Evolutionary conservation across 768 basidiomycete species (phyloP).

Genomic region (Gloeostereum incarnatum): DNA sequence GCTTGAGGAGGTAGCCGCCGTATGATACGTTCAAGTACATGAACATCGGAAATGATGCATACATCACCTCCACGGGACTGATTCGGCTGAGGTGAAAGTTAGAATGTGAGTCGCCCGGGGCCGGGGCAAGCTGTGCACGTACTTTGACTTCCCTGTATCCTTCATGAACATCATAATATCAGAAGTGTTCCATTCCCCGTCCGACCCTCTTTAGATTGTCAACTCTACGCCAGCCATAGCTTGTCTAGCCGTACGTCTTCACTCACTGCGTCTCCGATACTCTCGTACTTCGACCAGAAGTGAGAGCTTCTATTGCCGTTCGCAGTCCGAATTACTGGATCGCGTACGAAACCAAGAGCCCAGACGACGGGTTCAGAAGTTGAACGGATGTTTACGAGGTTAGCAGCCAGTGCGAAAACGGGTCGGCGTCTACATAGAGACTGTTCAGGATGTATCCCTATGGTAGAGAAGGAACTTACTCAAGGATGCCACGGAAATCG

Average conservation of each 20-base stretch:
- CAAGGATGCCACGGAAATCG: constrained; percentile 6
- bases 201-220: constrained; percentile 4
- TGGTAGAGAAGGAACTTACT: constrained; percentile 1
- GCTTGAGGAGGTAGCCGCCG: constrained; percentile 8
- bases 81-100: constrained; percentile 1
- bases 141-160: constrained; percentile 9
- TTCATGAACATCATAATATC: constrained; percentile 11
- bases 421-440: constrained; percentile 5
- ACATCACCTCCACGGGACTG: constrained; percentile 10
- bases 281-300: constrained; percentile 8
- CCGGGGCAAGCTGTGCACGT: neutral
- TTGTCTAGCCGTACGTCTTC: constrained; percentile 6
- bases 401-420: constrained; percentile 7
- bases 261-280: constrained; percentile 3
- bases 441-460: neutral
- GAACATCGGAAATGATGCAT: constrained; percentile 8
- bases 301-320: constrained; percentile 5
- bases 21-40: constrained; percentile 9
- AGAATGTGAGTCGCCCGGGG: neutral
- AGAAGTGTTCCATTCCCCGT: constrained; percentile 5
- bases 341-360: constrained; percentile 9
- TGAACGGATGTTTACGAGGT: constrained; percentile 6
- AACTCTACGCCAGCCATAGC: constrained; percentile 9
- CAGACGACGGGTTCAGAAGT: constrained; percentile 9
- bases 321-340: constrained; percentile 5